These are phyloP conservation scores for Nitzschia inconspicua DNA, from an alignment of 108 stramenopile genomes.

Conservation along the genomic window DNA sequence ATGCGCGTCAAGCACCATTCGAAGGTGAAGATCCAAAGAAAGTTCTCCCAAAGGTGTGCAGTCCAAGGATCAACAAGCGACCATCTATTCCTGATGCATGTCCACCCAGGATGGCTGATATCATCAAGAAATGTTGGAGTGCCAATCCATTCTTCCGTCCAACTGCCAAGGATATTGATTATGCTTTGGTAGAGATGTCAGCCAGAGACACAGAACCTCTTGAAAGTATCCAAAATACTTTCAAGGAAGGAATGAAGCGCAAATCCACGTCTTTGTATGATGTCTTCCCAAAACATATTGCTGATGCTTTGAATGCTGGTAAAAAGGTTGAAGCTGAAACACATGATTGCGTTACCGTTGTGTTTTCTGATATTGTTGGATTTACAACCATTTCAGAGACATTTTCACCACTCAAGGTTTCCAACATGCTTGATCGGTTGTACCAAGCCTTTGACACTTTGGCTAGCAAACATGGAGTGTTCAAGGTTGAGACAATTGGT, in stretches of 20 bases:
- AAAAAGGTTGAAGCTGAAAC: conserved; percentile 42
- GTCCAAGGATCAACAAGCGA: conserved; percentile 18
- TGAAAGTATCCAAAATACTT: not conserved
- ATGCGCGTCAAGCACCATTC: conserved; percentile 48
- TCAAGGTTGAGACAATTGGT: conserved; percentile 48
- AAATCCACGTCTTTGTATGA: conserved; percentile 15
- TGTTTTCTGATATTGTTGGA: conserved; percentile 39
- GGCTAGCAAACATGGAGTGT: conserved; percentile 22
- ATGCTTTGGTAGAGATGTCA: not conserved
- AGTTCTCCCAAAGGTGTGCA: conserved; percentile 17
- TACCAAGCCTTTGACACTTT: conserved; percentile 29
- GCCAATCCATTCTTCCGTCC: conserved; percentile 14
- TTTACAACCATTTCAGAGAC: conserved; percentile 25
- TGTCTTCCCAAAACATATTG: conserved; percentile 49
- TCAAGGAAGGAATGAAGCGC: not conserved
- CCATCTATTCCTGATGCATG: conserved; percentile 14
- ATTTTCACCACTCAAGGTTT: conserved; percentile 24
- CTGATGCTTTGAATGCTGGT: conserved; percentile 39
- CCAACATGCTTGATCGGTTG: conserved; percentile 32
- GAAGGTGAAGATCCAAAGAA: conserved; percentile 28
- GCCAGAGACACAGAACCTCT: conserved; percentile 5
- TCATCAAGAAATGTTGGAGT: conserved; percentile 24
- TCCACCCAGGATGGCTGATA: conserved; percentile 6
- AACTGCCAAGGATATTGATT: conserved; percentile 10
- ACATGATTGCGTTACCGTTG: conserved; percentile 6